Percentiles rank a stretch among this genome's conserved stretches.
Conservation (phyloP, 2,329 filamentous ascomycete genomes). For the Fusarium pseudonygamai region DNA sequence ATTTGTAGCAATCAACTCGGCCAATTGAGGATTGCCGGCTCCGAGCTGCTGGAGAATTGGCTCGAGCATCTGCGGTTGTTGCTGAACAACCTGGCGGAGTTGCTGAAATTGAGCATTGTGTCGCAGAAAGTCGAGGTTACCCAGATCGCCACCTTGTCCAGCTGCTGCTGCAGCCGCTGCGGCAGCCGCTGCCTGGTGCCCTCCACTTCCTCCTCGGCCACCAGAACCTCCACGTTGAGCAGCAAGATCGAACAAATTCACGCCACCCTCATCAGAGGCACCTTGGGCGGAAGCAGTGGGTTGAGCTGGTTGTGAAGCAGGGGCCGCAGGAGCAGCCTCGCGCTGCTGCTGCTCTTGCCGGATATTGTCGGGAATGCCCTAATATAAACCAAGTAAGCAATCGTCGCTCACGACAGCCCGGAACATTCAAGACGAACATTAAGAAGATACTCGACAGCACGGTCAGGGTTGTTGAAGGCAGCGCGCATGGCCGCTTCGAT, state of each 20-base stretch:
- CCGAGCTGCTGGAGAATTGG: slow-evolving; percentile 97
- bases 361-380: slow-evolving; percentile 92
- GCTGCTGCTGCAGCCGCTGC: slow-evolving; percentile 56
- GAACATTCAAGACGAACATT: slow-evolving; percentile 66
- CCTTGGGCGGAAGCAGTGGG: slow-evolving; percentile 52
- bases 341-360: slow-evolving; percentile 73
- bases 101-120: slow-evolving; percentile 99
- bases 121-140: slow-evolving; percentile 91
- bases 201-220: slow-evolving; percentile 55
- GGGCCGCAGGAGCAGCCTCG: slow-evolving; percentile 47
- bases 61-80: slow-evolving; percentile 98
- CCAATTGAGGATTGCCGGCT: slow-evolving; percentile 92
- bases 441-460: slow-evolving; percentile 94
- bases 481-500: slow-evolving; percentile 96
- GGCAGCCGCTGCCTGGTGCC: slow-evolving; percentile 53
- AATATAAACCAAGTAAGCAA: slow-evolving; percentile 12
- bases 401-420: neutral
- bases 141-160: slow-evolving; percentile 66
- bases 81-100: slow-evolving; percentile 94
- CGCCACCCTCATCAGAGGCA: slow-evolving; percentile 70
- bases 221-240: slow-evolving; percentile 73
- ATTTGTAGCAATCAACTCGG: slow-evolving; percentile 89
- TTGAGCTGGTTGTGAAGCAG: slow-evolving; percentile 52
- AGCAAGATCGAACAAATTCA: slow-evolving; percentile 94
- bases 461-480: slow-evolving; percentile 96